Conservation (phyloP, 2,329 filamentous ascomycete species). For the Penicillium nordicum region DNA sequence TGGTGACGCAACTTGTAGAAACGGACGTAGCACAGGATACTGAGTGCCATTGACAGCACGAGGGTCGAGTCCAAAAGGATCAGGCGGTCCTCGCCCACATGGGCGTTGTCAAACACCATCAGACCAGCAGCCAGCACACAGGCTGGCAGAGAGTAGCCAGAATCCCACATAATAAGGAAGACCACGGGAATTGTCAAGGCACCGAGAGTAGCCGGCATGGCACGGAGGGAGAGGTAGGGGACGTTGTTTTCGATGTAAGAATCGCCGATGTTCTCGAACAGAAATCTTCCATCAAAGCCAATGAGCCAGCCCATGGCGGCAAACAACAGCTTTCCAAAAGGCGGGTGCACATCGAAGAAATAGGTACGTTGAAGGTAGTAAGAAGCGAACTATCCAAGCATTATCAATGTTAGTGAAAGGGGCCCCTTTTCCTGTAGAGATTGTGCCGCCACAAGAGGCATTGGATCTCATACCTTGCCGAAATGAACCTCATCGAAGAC, state of each 20-base stretch:
- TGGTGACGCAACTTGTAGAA: conserved; percentile 95
- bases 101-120: conserved; percentile 93
- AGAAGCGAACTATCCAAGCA: conserved; percentile 47
- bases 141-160: conserved; percentile 91
- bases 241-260: conserved; percentile 97
- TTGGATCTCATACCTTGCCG: conserved; percentile 72
- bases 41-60: conserved; percentile 93
- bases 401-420: conserved; percentile 14
- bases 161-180: conserved; percentile 99
- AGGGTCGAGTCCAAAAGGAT: conserved; percentile 93
- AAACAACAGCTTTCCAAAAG: conserved; percentile 96
- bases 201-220: conserved; percentile 86
- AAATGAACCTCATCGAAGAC: conserved; percentile 99
- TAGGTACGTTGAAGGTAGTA: conserved; percentile 94
- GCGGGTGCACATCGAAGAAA: conserved; percentile 99
- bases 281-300: conserved; percentile 93
- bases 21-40: conserved; percentile 87
- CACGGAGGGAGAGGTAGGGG: conserved; percentile 92
- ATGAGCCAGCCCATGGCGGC: conserved; percentile 96
- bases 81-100: conserved; percentile 91
- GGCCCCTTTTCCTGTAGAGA: conserved; percentile 3
- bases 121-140: conserved; percentile 81
- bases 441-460: conserved; percentile 2
- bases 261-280: conserved; percentile 99
- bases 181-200: conserved; percentile 89